phyloP scores from a whole-genome alignment of 108 stramenopile genomes.

The Cyclostephanos invisitatus region DNA sequence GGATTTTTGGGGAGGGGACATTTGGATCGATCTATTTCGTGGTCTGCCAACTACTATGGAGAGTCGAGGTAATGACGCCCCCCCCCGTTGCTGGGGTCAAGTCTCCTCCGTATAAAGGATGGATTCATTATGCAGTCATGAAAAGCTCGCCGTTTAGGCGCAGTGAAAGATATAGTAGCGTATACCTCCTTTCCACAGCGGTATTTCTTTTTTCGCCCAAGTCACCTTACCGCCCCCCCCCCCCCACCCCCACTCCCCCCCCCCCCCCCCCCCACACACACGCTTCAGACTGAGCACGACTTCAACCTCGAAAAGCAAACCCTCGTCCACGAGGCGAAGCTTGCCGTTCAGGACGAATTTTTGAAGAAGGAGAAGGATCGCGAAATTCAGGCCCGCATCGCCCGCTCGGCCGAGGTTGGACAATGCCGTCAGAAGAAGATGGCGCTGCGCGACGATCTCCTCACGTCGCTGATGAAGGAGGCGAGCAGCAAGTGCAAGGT shows the following conservation, averaged over 20 bases:
- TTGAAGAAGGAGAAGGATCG: slow-evolving; percentile 97
- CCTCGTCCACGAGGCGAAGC: slow-evolving; percentile 97
- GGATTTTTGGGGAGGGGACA: background rate
- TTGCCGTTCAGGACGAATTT: slow-evolving; percentile 96
- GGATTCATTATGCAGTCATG: background rate
- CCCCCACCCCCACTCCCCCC: background rate
- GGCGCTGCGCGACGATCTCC: slow-evolving; percentile 92
- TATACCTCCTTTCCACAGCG: too few relatives aligned
- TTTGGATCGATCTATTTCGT: background rate
- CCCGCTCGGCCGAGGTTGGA: slow-evolving; percentile 92
- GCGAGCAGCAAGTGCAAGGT: slow-evolving; percentile 82
- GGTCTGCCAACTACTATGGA: background rate
- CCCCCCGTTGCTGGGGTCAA: background rate
- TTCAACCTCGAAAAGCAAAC: slow-evolving; percentile 99
- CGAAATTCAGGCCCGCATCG: slow-evolving; percentile 92
- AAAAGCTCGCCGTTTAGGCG: background rate
- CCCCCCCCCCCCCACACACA: background rate
- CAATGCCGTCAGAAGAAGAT: slow-evolving; percentile 98
- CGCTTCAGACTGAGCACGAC: slow-evolving; percentile 87
- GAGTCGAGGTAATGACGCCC: background rate
- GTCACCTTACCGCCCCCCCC: background rate
- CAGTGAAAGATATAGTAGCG: too few relatives aligned
- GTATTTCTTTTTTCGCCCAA: background rate
- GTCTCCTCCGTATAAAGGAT: background rate
- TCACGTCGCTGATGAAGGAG: slow-evolving; percentile 73